Evolutionary conservation across 2,329 filamentous ascomycete genomes (phyloP).

Genomic region (Xylariales sp.): DNA sequence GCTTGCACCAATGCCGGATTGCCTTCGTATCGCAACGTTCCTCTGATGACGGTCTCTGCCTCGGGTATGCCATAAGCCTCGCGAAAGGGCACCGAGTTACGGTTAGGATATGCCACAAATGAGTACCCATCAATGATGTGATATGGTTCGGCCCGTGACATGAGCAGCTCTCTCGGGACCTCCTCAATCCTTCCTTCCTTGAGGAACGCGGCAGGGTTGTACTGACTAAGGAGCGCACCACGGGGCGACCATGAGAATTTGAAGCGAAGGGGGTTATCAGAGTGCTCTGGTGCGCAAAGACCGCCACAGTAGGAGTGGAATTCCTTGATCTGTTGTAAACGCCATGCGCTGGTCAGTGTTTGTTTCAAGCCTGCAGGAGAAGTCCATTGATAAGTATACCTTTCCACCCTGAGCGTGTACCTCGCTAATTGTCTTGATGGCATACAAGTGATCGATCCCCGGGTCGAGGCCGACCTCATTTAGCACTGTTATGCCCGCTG

Average conservation of each 20-base stretch:
- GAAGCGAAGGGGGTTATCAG: constrained; percentile 88
- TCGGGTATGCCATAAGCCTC: constrained; percentile 90
- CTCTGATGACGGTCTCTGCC: constrained; percentile 78
- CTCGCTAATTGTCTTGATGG: constrained; percentile 80
- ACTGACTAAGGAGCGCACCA: constrained; percentile 81
- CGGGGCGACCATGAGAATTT: constrained; percentile 82
- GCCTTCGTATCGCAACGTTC: constrained; percentile 79
- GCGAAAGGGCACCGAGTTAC: constrained; percentile 82
- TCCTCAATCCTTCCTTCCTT: too few species aligned
- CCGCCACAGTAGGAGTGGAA: constrained; percentile 87
- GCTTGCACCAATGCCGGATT: constrained; percentile 87
- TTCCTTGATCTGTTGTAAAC: constrained; percentile 71
- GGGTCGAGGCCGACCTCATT: constrained; percentile 10
- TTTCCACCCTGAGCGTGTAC: constrained; percentile 86
- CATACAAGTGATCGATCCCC: constrained; percentile 70
- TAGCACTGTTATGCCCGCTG: background rate
- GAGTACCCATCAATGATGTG: too few species aligned
- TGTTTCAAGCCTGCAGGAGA: too few species aligned
- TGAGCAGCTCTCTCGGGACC: too few species aligned
- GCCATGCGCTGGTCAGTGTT: too few species aligned
- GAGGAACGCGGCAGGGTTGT: too few species aligned
- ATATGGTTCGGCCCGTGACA: too few species aligned
- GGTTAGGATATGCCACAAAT: constrained; percentile 90
- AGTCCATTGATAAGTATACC: too few species aligned
- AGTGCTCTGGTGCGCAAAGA: constrained; percentile 63